Evolutionary conservation across 83 land plant species (phyloP).

Genomic region (Diphasiastrum complanatum): DNA sequence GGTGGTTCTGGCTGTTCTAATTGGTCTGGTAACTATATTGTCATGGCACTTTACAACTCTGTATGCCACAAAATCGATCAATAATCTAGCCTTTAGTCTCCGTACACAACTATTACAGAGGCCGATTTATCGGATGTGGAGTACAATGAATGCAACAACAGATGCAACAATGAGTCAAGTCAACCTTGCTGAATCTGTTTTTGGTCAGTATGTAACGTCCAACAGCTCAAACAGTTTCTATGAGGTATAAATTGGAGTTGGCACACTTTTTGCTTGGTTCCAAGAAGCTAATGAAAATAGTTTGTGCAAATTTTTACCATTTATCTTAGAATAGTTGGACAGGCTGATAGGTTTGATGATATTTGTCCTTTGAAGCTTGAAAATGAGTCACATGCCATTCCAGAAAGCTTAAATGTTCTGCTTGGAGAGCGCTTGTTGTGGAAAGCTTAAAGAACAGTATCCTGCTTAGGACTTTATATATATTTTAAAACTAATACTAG

Average conservation of each 20-base stretch:
- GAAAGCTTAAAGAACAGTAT: not conserved
- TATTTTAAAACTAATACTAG: too few relatives aligned
- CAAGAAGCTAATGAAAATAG: too few relatives aligned
- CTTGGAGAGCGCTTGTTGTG: too few relatives aligned
- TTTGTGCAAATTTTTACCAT: too few relatives aligned
- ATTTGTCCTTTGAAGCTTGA: too few relatives aligned
- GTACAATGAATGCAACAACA: slow-evolving; percentile 54
- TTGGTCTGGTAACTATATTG: slow-evolving; percentile 64
- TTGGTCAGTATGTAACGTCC: slow-evolving; percentile 35
- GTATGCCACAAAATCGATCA: slow-evolving; percentile 60
- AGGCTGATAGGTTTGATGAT: too few relatives aligned
- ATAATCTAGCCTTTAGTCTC: slow-evolving; percentile 61
- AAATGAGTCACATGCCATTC: too few relatives aligned
- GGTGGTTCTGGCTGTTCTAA: slow-evolving; percentile 72
- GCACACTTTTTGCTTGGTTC: too few relatives aligned
- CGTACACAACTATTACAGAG: slow-evolving; percentile 69
- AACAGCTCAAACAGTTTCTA: not conserved
- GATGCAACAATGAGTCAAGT: slow-evolving; percentile 65
- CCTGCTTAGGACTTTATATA: not conserved
- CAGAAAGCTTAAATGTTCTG: too few relatives aligned
- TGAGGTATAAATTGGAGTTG: slow-evolving; percentile 12
- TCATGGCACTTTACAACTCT: slow-evolving; percentile 77
- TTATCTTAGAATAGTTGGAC: too few relatives aligned
- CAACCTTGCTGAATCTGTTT: slow-evolving; percentile 54
- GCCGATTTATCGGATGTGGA: slow-evolving; percentile 65